These are phyloP conservation scores for Thielaviopsis musarum DNA, from an alignment of 2,329 filamentous ascomycete genomes.

Conservation along the genomic window DNA sequence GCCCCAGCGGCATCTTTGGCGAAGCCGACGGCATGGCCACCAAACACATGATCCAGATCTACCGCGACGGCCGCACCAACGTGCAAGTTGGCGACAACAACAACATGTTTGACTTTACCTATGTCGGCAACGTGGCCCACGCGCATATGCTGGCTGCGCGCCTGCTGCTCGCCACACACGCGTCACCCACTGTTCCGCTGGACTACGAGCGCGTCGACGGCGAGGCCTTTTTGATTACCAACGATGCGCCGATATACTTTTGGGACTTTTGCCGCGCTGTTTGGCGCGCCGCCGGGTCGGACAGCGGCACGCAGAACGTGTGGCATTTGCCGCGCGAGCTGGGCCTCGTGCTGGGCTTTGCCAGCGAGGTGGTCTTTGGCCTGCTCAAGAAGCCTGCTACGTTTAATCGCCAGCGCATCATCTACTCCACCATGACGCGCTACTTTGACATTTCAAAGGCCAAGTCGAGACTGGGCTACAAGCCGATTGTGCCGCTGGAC, in stretches of 20 bases:
- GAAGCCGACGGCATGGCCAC: constrained; percentile 70
- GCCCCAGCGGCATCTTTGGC: constrained; percentile 80
- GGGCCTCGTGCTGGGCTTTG: constrained; percentile 33
- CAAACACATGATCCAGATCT: constrained; percentile 56
- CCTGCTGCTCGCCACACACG: constrained; percentile 44
- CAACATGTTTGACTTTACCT: constrained; percentile 49
- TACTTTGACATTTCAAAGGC: constrained; percentile 69
- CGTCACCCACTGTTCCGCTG: constrained; percentile 41
- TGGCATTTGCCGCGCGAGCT: constrained; percentile 36
- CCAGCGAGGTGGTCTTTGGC: constrained; percentile 35
- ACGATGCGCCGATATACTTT: constrained; percentile 76
- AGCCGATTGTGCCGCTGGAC: constrained; percentile 46
- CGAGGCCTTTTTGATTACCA: constrained; percentile 80
- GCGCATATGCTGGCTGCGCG: constrained; percentile 68
- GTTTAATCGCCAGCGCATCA: constrained; percentile 42
- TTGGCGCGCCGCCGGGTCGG: constrained; percentile 46
- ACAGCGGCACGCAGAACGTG: constrained; percentile 34
- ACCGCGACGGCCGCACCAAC: constrained; percentile 48
- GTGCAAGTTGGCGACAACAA: constrained; percentile 62
- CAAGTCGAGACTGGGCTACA: constrained; percentile 50
- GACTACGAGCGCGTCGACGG: constrained; percentile 64
- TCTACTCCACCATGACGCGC: constrained; percentile 56
- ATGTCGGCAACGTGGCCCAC: constrained; percentile 49
- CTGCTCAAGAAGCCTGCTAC: constrained; percentile 36
- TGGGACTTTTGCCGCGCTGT: constrained; percentile 74